phyloP scores from a whole-genome alignment of 1,139 yeast genomes.

The Saccharomyces hybrid region DNA sequence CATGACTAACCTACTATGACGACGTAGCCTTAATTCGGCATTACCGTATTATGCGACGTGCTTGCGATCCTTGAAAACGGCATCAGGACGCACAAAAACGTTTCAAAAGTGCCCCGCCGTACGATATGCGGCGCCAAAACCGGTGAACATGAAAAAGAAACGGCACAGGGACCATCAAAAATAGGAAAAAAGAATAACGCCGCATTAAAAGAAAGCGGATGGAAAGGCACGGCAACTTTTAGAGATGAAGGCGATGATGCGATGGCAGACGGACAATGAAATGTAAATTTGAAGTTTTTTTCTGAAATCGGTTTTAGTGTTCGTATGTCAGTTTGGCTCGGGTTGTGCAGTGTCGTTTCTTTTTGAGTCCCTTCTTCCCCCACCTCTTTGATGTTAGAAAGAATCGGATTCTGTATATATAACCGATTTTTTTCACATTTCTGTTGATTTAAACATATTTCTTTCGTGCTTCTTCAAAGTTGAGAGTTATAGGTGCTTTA shows the following conservation, averaged over 20 bases:
- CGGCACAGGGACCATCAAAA: not conserved
- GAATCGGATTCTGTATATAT: not conserved
- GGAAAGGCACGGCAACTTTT: not conserved
- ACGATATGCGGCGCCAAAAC: not conserved
- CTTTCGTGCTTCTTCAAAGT: not conserved
- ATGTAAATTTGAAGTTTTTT: not conserved
- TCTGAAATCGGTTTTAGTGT: not conserved
- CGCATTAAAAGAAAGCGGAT: not conserved
- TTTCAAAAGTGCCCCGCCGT: not conserved
- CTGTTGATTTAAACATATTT: not conserved
- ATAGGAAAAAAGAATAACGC: not conserved
- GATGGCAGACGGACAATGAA: not conserved
- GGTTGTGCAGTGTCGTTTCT: not conserved
- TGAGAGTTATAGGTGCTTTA: not conserved
- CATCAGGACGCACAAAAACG: not conserved
- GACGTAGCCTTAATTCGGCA: not conserved
- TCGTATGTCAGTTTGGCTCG: not conserved
- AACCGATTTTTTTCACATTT: not conserved
- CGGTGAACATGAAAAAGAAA: not conserved
- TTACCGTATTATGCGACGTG: not conserved
- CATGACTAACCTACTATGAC: not conserved
- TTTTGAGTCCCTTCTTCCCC: not conserved
- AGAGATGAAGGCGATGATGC: not conserved
- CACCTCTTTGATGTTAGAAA: not conserved
- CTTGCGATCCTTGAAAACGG: not conserved